Percentiles rank a stretch among this genome's conserved stretches.
phyloP scores from a whole-genome alignment of 2,329 filamentous ascomycete genomes.

The Alternaria conjuncta region DNA sequence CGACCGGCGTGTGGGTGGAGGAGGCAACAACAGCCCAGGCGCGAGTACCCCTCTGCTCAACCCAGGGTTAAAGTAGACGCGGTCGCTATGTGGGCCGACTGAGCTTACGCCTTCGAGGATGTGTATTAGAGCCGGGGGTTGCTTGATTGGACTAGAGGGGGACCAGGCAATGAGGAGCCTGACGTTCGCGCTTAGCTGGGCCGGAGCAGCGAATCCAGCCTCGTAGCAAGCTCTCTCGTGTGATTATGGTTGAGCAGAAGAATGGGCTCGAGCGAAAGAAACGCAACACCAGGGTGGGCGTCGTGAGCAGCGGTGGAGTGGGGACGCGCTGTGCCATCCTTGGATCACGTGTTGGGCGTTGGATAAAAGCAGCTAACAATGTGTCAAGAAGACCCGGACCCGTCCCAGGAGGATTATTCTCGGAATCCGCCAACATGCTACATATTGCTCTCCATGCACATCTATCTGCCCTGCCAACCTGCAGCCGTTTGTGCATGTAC shows the following conservation, averaged over 20 bases:
- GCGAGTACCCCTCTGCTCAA: conserved; percentile 27
- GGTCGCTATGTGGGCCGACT: conserved; percentile 22
- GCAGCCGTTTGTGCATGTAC: conserved; percentile 25
- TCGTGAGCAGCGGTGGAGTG: conserved; percentile 28
- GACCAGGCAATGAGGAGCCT: conserved; percentile 40
- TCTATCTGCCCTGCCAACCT: conserved; percentile 12
- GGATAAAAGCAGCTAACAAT: conserved; percentile 22
- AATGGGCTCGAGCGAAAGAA: conserved; percentile 21
- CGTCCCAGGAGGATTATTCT: conserved; percentile 15
- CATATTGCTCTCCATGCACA: conserved; percentile 13
- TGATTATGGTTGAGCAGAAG: conserved; percentile 15
- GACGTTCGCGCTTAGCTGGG: conserved; percentile 40
- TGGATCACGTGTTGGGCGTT: conserved; percentile 21
- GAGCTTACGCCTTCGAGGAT: conserved; percentile 28
- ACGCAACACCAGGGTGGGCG: conserved; percentile 26
- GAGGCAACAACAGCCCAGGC: conserved; percentile 16
- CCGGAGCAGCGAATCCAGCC: conserved; percentile 36
- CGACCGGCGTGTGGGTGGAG: conserved; percentile 16
- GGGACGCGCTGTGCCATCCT: conserved; percentile 16
- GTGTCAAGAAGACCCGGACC: conserved; percentile 17
- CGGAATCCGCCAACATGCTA: conserved; percentile 19
- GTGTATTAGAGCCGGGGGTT: conserved; percentile 39
- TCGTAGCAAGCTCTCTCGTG: conserved; percentile 24
- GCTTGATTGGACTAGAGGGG: conserved; percentile 43
- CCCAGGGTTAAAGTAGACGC: conserved; percentile 18